Percentiles rank a stretch among this genome's conserved stretches.
These are phyloP conservation scores for Blastobotrys mokoenaii DNA, from an alignment of 805 yeast genomes.

Conservation along the genomic window DNA sequence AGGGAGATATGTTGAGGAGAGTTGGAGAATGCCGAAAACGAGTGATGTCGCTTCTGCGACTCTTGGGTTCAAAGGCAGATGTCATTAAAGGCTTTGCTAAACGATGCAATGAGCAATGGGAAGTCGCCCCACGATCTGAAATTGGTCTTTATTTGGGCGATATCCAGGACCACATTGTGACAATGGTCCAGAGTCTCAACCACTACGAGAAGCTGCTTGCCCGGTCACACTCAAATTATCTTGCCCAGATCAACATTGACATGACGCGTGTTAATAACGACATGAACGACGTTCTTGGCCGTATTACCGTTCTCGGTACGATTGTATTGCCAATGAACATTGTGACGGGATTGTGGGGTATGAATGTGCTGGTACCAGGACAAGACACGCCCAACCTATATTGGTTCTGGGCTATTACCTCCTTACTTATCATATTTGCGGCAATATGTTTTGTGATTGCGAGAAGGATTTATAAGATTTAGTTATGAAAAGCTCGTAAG, in stretches of 20 bases:
- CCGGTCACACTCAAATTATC: slow-evolving; percentile 89
- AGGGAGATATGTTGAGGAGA: slow-evolving; percentile 90
- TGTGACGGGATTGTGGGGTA: slow-evolving; percentile 96
- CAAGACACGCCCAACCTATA: slow-evolving; percentile 53
- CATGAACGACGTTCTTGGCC: slow-evolving; percentile 92
- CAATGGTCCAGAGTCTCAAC: slow-evolving; percentile 92
- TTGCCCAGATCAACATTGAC: slow-evolving; percentile 94
- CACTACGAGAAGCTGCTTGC: slow-evolving; percentile 93
- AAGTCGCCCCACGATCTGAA: slow-evolving; percentile 69
- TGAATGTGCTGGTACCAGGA: slow-evolving; percentile 96
- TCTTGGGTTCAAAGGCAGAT: slow-evolving; percentile 89
- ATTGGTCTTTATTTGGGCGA: slow-evolving; percentile 94
- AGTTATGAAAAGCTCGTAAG: slow-evolving; percentile 1
- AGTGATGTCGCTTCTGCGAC: slow-evolving; percentile 81
- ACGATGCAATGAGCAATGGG: slow-evolving; percentile 80
- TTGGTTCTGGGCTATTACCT: slow-evolving; percentile 50
- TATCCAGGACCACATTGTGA: slow-evolving; percentile 94
- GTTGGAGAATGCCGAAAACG: slow-evolving; percentile 93
- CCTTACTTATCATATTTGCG: slow-evolving; percentile 25
- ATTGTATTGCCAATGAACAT: slow-evolving; percentile 92
- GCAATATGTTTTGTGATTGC: slow-evolving; percentile 18
- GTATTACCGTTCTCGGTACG: slow-evolving; percentile 88
- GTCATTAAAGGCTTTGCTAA: slow-evolving; percentile 95
- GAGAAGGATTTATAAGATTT: slow-evolving; percentile 10
- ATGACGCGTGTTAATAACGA: slow-evolving; percentile 97